Base-by-base conservation (phyloP, 2,329 filamentous ascomycete species). In the Endothia cerciana region DNA sequence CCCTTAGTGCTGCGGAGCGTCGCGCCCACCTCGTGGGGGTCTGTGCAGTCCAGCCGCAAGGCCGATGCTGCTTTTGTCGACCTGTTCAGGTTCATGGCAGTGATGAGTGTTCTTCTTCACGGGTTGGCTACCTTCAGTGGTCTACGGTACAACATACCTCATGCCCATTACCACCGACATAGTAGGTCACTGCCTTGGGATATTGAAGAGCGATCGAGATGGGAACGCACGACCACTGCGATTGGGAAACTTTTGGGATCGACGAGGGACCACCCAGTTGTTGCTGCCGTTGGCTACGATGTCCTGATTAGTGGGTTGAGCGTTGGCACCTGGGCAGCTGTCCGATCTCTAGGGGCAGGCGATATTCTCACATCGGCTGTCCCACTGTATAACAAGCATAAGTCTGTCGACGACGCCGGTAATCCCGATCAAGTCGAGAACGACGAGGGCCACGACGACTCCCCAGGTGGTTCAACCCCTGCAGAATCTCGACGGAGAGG, bases 281-380 rank as follows among this genome's bases (percentile, higher is more conserved):
- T 89, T 38, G 82, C 82, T 25, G 83, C 81, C 22, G 83, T 84
- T 0, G 85, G 83, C 6, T 83, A 82, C 74, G 88, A 90, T 73
- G 86, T 87, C 1, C 72, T 90, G 17, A 77, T 88, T 43, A 85
- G 82, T 28, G 78, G 79, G 1, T 66, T 85, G 17, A 84, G 81
- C 64, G 73, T 88, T n/a, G 81, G 85, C 1, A 65, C 83, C 1
- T 89, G 87, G 86, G 81, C 83, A n/a, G 84, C 84, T 49, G 79
- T 83, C 1, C 79, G 85, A 40, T 80, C 82, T 28, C 76, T 84
- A 3, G 81, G 86, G 69, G 78, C 82, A 0, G 74, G 77, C n/a
- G 77, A 82, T 11, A 83, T 89, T 69, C 72, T 88, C 15, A 71
- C 71, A 22, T 76, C 75, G 0, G 73, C 74, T 22, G 72, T 78